Conservation (phyloP, 352 stramenopile species). For the Globisporangium acanthophoron region DNA sequence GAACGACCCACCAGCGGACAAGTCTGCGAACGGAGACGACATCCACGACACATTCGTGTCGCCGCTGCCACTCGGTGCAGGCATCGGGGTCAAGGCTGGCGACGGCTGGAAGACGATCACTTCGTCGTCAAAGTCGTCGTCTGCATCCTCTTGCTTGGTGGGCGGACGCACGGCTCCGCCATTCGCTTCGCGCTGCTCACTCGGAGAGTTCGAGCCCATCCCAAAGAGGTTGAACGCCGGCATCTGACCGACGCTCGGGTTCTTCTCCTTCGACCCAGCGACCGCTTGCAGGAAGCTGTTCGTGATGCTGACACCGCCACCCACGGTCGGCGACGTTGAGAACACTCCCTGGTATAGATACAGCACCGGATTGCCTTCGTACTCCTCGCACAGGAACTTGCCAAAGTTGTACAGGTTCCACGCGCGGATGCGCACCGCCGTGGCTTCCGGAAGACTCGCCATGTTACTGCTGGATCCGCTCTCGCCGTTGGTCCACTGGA, state of each 20-base stretch:
- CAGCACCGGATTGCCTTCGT: constrained; percentile 54
- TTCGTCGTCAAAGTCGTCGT: constrained; percentile 77
- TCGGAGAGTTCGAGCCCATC: not conserved
- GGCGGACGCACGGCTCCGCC: not conserved
- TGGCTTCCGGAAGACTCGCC: constrained; percentile 27
- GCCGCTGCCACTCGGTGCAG: constrained; percentile 16
- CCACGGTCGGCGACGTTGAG: constrained; percentile 21
- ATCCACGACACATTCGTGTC: not conserved
- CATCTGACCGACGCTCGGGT: constrained; percentile 3
- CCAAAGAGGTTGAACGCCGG: constrained; percentile 23
- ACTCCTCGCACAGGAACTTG: constrained; percentile 52
- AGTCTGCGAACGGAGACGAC: constrained; percentile 16
- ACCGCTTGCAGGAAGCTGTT: constrained; percentile 16
- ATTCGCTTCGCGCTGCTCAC: not conserved
- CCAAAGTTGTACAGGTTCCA: constrained; percentile 63
- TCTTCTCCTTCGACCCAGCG: constrained; percentile 1
- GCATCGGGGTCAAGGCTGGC: constrained; percentile 24
- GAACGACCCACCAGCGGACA: constrained; percentile 10
- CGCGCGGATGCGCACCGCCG: constrained; percentile 44
- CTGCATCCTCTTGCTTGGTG: constrained; percentile 22
- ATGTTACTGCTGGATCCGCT: constrained; percentile 1
- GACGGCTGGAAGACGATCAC: constrained; percentile 82
- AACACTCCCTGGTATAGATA: constrained; percentile 40
- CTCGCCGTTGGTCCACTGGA: constrained; percentile 23
- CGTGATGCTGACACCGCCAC: not conserved